Evolutionary conservation across 202 grass and related monocot genomes (phyloP), one percentile per base, ranked within the genome.

Genomic region (Zizania palustris): DNA sequence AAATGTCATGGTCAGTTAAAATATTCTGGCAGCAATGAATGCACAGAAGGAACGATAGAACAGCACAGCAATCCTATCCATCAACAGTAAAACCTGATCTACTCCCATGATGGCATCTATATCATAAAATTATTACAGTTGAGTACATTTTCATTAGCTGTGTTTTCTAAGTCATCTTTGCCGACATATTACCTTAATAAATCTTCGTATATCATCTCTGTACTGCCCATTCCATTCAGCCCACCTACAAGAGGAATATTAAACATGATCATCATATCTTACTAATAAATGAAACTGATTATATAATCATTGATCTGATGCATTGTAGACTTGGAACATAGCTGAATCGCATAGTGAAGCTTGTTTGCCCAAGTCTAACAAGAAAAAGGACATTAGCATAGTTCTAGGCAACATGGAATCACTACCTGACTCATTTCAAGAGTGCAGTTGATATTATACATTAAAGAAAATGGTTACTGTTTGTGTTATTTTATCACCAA

Each of bases 171-270:
- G 64, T 74, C 72, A 40, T 69, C 12, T 75, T 37, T 75, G 8
- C 7, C n/a, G 4, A 37, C 51, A 54, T 14, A 69, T 63, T 78
- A 99, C 96, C 96, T 93, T 99, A 63, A 99, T 92, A 70, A 90
- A 91, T 85, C 84, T 95, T 79, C 96, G 85, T 71, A 99, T 78
- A 76, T 90, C 96, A 67, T 99, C 96, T 75, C 96, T 90, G 67
- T 99, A 99, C 75, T 86, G 80, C 35, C 96, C 96, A n/a, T 99
- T 99, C 96, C 96, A 99, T 88, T 99, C 96, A 79, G 96, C 96
- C 96, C 96, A 99, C 73, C 96, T 99, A 77, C 33, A 85, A 70
- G 11, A 85, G 35, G 35, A 69, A 69, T 58, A 43, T 55, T 8
- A 60, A 83, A 51, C 45, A 86, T 6, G 73, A 80, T 45, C 3